Evolutionary conservation across 2,329 filamentous ascomycete species (phyloP), one percentile per base, ranked within the genome.

Genomic region (Fusarium devonianum): DNA sequence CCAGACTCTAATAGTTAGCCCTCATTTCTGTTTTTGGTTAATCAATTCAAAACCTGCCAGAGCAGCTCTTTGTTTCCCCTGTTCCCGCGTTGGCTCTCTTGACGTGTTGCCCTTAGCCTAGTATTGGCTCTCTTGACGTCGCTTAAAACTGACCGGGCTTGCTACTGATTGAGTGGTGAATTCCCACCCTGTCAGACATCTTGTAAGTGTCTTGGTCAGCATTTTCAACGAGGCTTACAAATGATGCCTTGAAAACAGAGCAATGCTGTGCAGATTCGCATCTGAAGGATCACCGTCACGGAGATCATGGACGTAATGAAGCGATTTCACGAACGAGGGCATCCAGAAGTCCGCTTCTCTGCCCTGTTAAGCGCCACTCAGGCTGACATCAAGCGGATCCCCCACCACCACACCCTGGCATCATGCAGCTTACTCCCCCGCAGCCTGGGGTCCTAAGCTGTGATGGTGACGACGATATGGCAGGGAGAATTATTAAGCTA

Each of bases 321-420:
- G 32, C 30, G n/a, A 5, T 13, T 12, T 6, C 8, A 12, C 7
- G 4, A 19, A 5, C 19, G 8, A 32, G 16, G 13, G 9, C 21
- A 26, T 8, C 23, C 33, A 17, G 29, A 37, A 13, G 25, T n/a
- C n/a, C n/a, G 33, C 33, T 26, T 16, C 23, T 37, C 48, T 25
- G 42, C 25, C 37, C 12, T 46, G 46, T 50, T 46, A 41, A 54
- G 53, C 53, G 53, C 53, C 53, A 56, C 53, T 30, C 22, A 40
- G 37, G 29, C 41, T 58, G 53, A 56, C 55, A 58, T 58, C 44
- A 48, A n/a, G 55, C 44, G 45, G 40, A 50, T 50, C 55, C 54
- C 52, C 46, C 49, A 52, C 51, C 35, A 16, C 42, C 29, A 42
- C 45, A 51, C 50, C 37, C n/a, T n/a, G n/a, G n/a, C n/a, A n/a